Percentiles rank a stretch among this genome's conserved stretches.
Evolutionary conservation across 2,329 filamentous ascomycete genomes (phyloP).

Genomic region (Trichoderma hamatum): DNA sequence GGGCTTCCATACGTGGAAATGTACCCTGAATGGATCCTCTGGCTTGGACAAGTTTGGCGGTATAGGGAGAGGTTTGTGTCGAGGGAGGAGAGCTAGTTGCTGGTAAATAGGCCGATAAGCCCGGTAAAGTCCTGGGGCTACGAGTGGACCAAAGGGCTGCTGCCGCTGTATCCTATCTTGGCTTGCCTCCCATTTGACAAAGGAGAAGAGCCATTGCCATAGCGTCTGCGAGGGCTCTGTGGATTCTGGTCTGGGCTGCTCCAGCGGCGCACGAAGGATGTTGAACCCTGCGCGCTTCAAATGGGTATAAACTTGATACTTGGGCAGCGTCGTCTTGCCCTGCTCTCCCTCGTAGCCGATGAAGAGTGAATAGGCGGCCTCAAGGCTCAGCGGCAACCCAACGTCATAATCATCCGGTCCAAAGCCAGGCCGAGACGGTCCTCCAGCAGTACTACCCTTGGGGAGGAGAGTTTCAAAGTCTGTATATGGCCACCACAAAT

Average conservation of each 20-base stretch:
- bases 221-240: slow-evolving; percentile 37
- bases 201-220: slow-evolving; percentile 58
- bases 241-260: slow-evolving; percentile 27
- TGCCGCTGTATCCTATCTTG: slow-evolving; percentile 32
- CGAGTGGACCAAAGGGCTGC: slow-evolving; percentile 57
- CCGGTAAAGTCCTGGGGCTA: slow-evolving; percentile 66
- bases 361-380: slow-evolving; percentile 85
- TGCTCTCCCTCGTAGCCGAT: slow-evolving; percentile 68
- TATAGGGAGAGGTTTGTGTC: slow-evolving; percentile 59
- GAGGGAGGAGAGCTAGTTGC: slow-evolving; percentile 72
- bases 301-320: slow-evolving; percentile 85
- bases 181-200: slow-evolving; percentile 41
- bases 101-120: slow-evolving; percentile 73
- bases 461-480: slow-evolving; percentile 55
- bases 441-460: slow-evolving; percentile 35
- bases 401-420: slow-evolving; percentile 54
- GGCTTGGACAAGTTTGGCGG: slow-evolving; percentile 35
- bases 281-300: slow-evolving; percentile 83
- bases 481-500: slow-evolving; percentile 77
- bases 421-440: slow-evolving; percentile 29
- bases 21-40: slow-evolving; percentile 67
- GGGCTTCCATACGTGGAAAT: slow-evolving; percentile 80
- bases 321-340: slow-evolving; percentile 69
- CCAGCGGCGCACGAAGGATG: slow-evolving; percentile 67
- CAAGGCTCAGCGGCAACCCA: slow-evolving; percentile 83